Evolutionary conservation across 148 eudicot species (phyloP).

Genomic region (Diospyros lotus): DNA sequence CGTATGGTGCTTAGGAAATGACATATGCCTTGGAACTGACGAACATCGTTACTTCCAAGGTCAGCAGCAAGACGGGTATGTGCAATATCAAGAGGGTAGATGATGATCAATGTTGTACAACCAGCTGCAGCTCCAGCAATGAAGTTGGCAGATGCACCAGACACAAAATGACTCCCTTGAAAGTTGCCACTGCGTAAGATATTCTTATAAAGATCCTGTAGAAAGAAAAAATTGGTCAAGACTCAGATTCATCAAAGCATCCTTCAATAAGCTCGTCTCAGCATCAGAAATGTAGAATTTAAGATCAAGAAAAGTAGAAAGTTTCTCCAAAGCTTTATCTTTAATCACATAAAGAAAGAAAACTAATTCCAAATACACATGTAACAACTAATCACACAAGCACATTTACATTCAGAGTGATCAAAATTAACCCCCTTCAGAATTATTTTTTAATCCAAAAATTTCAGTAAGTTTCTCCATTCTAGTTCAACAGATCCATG

Average conservation of each 20-base stretch:
- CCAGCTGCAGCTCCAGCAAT: constrained; percentile 94
- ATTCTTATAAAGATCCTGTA: constrained; percentile 78
- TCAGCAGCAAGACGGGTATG: constrained; percentile 96
- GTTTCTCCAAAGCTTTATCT: neutral
- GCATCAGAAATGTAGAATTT: neutral
- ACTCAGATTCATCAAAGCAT: neutral
- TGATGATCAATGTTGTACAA: constrained; percentile 72
- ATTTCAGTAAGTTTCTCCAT: neutral
- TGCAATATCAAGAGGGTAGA: constrained; percentile 96
- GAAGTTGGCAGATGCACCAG: constrained; percentile 79
- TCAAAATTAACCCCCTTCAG: neutral
- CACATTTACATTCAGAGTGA: neutral
- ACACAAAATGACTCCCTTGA: constrained; percentile 45
- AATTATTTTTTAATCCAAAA: neutral
- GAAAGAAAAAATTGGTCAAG: constrained; percentile 5
- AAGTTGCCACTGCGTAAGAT: constrained; percentile 50
- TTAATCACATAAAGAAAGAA: neutral
- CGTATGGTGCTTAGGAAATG: constrained; percentile 63
- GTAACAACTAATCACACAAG: neutral
- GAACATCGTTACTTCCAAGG: constrained; percentile 52
- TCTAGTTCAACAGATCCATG: neutral
- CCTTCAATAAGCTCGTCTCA: neutral
- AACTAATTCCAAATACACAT: neutral
- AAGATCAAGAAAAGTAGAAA: neutral
- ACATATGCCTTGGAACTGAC: constrained; percentile 75